Percentiles rank a stretch among this genome's conserved stretches.
These are phyloP conservation scores for Taphrina betulina DNA, from an alignment of 1,139 yeast species.

Conservation along the genomic window DNA sequence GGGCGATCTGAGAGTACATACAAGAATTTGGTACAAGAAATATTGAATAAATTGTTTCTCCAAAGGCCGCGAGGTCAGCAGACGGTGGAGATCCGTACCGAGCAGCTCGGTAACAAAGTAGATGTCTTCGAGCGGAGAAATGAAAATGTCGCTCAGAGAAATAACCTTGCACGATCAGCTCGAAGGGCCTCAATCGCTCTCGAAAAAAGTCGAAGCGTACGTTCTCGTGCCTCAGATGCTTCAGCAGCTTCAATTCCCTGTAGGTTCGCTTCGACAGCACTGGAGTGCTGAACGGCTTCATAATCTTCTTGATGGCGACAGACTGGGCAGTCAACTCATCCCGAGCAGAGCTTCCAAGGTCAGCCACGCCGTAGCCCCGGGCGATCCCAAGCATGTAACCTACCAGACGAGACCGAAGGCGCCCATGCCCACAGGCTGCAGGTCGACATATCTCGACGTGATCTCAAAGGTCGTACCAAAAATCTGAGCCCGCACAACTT, in stretches of 20 bases:
- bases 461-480: slow-evolving; percentile 93
- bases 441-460: slow-evolving; percentile 67
- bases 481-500: slow-evolving; percentile 50
- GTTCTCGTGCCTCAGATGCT: slow-evolving; percentile 92
- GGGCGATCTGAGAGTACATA: no score
- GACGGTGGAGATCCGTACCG: slow-evolving; percentile 92
- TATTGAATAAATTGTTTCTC: slow-evolving; percentile 96
- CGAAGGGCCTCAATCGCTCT: not conserved
- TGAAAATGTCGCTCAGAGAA: slow-evolving; percentile 87
- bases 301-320: slow-evolving; percentile 94
- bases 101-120: slow-evolving; percentile 95
- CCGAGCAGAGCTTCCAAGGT: slow-evolving; percentile 70
- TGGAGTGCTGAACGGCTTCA: slow-evolving; percentile 95
- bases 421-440: slow-evolving; percentile 99
- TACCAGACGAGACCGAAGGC: slow-evolving; percentile 93
- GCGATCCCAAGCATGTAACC: no score
- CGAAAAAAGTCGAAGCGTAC: slow-evolving; percentile 42
- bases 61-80: slow-evolving; percentile 86
- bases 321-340: slow-evolving; percentile 88
- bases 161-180: slow-evolving; percentile 47
- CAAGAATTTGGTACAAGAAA: slow-evolving; percentile 85
- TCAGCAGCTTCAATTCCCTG: slow-evolving; percentile 87
- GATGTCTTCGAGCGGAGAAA: slow-evolving; percentile 93
- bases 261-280: slow-evolving; percentile 95
- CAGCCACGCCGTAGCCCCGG: no score